phyloP scores from a whole-genome alignment of 2,329 filamentous ascomycete genomes.

The Aureobasidium leucospermi region DNA sequence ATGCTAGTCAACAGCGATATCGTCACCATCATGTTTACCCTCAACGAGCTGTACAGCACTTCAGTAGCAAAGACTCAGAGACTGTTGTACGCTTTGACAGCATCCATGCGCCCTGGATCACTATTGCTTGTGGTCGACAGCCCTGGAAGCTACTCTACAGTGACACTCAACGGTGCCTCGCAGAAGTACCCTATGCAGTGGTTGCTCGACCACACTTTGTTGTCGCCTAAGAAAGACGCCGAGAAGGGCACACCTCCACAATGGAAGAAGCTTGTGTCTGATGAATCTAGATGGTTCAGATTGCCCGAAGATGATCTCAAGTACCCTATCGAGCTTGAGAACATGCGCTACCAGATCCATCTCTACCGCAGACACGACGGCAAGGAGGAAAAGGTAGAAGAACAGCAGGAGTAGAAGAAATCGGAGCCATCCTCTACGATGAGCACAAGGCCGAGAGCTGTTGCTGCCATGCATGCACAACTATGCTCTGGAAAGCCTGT shows the following conservation, averaged over 20 bases:
- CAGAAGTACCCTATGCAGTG: conserved; percentile 89
- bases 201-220: conserved; percentile 75
- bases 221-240: conserved; percentile 28
- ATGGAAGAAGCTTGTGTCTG: conserved; percentile 69
- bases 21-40: conserved; percentile 82
- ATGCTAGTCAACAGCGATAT: conserved; percentile 37
- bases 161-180: conserved; percentile 50
- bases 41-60: conserved; percentile 86
- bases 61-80: conserved; percentile 68
- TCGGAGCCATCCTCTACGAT: no score
- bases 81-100: conserved; percentile 64
- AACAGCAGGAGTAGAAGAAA: neutral
- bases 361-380: conserved; percentile 48
- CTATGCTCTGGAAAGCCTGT: no score
- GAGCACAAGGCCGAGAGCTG: no score
- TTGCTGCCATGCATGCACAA: no score
- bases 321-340: conserved; percentile 82
- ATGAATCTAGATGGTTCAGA: conserved; percentile 82
- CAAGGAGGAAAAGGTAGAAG: neutral
- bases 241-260: conserved; percentile 19
- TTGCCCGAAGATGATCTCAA: conserved; percentile 48
- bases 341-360: conserved; percentile 93
- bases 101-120: conserved; percentile 49
- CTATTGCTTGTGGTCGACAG: conserved; percentile 84
- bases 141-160: conserved; percentile 84